A percentile compares a stretch with the other conserved stretches of the same genome.
Evolutionary conservation across 1,139 yeast genomes (phyloP).

Genomic region (Lodderomyces pseudojiufengensis): DNA sequence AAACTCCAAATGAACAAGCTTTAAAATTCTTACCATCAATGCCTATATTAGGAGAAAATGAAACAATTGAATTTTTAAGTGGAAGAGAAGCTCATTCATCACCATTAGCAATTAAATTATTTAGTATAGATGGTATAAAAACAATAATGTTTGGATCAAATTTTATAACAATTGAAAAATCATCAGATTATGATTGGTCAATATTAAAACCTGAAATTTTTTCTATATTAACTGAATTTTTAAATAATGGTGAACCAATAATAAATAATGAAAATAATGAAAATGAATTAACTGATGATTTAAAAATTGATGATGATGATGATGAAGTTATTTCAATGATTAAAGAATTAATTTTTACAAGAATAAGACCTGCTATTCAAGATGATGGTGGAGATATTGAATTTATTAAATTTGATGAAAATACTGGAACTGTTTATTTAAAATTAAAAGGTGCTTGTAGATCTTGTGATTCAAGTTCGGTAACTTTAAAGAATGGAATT

Average conservation of each 20-base stretch:
- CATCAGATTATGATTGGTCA: conserved; percentile 59
- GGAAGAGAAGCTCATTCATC: conserved; percentile 56
- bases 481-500: conserved; percentile 74
- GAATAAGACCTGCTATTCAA: conserved; percentile 91
- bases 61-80: conserved; percentile 51
- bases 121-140: conserved; percentile 49
- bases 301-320: conserved; percentile 54
- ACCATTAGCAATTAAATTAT: conserved; percentile 51
- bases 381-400: conserved; percentile 86
- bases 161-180: conserved; percentile 83
- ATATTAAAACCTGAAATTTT: conserved; percentile 85
- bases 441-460: conserved; percentile 76
- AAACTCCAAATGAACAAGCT: conserved; percentile 49
- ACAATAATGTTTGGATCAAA: conserved; percentile 54
- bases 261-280: conserved; percentile 28
- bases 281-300: conserved; percentile 27
- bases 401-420: conserved; percentile 61
- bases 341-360: conserved; percentile 86
- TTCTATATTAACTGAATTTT: conserved; percentile 75
- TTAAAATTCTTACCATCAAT: conserved; percentile 45
- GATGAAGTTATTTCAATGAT: conserved; percentile 84
- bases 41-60: conserved; percentile 39
- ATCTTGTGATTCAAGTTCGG: conserved; percentile 72
- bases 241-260: conserved; percentile 71
- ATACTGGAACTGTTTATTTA: conserved; percentile 62